Evolutionary conservation across 2,329 filamentous ascomycete species (phyloP).

Genomic region (Ilyonectria robusta): DNA sequence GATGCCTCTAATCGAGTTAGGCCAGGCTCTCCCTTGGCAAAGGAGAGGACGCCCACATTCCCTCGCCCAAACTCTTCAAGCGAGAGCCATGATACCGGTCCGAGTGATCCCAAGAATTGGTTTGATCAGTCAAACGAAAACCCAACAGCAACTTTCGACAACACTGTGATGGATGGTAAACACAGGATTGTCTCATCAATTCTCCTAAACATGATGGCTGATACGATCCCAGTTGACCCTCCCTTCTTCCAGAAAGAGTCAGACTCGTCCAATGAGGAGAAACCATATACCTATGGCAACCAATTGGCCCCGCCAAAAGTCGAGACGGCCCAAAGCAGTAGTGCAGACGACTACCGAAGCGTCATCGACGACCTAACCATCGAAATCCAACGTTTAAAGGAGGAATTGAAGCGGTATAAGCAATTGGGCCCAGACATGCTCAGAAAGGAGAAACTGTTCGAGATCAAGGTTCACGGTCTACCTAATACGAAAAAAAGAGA

Average conservation of each 20-base stretch:
- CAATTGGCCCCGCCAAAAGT: conserved; percentile 49
- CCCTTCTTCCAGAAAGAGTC: conserved; percentile 69
- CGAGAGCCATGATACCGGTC: conserved; percentile 63
- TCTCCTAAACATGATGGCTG: neutral
- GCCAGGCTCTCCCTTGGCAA: conserved; percentile 42
- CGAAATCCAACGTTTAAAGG: conserved; percentile 84
- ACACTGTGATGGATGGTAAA: conserved; percentile 64
- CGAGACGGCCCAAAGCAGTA: conserved; percentile 66
- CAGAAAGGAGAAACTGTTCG: conserved; percentile 84
- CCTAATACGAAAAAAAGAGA: conserved; percentile 81
- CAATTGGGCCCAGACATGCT: conserved; percentile 76
- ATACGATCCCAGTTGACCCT: conserved; percentile 59
- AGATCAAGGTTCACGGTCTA: conserved; percentile 84
- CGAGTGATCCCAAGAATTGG: conserved; percentile 68
- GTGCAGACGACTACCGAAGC: conserved; percentile 81
- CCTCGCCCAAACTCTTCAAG: conserved; percentile 61
- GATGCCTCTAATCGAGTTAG: conserved; percentile 55
- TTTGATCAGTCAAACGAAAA: conserved; percentile 69
- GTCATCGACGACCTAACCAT: conserved; percentile 91
- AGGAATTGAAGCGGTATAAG: conserved; percentile 79
- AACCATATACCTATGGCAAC: conserved; percentile 43
- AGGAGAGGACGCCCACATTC: conserved; percentile 35
- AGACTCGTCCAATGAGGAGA: conserved; percentile 66
- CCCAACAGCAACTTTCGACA: conserved; percentile 58
- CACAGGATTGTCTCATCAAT: neutral